Evolutionary conservation across 192 early-diverging fungal species (phyloP).

Genomic region (Chytriomyces sp.): DNA sequence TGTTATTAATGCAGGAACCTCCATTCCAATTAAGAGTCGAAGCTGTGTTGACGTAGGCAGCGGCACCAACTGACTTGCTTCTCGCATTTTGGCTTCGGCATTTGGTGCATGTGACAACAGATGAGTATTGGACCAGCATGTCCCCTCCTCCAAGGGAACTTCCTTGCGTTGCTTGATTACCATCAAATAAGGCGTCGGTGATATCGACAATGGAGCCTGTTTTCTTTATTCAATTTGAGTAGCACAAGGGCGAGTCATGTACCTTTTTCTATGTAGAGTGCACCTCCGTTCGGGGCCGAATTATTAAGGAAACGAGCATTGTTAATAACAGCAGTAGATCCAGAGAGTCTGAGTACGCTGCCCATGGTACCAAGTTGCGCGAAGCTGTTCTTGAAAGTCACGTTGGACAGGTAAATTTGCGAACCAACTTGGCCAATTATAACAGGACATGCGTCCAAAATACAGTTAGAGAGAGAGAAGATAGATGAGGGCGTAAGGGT

Average conservation of each 20-base stretch:
- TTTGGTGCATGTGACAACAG: not conserved
- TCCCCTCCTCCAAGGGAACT: not conserved
- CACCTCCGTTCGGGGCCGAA: not conserved
- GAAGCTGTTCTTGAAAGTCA: not conserved
- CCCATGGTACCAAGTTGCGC: not conserved
- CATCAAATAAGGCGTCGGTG: not conserved
- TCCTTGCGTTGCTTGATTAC: not conserved
- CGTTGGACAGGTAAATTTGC: not conserved
- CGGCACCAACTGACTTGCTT: not conserved
- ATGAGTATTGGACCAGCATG: not conserved
- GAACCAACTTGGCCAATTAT: not conserved
- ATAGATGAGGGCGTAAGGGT: not conserved
- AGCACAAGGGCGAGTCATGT: not conserved
- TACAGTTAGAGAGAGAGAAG: not conserved
- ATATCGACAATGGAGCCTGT: not conserved
- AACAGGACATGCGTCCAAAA: not conserved
- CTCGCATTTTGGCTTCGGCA: not conserved
- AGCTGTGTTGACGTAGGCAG: not conserved
- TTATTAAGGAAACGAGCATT: not conserved
- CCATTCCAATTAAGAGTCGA: not conserved
- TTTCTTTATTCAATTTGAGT: not conserved
- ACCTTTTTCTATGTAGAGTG: not conserved
- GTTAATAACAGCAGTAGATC: not conserved
- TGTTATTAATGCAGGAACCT: slow-evolving; percentile 1
- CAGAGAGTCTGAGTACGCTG: not conserved